phyloP scores from a whole-genome alignment of 1,139 yeast genomes.

The Yamadazyma sp. region DNA sequence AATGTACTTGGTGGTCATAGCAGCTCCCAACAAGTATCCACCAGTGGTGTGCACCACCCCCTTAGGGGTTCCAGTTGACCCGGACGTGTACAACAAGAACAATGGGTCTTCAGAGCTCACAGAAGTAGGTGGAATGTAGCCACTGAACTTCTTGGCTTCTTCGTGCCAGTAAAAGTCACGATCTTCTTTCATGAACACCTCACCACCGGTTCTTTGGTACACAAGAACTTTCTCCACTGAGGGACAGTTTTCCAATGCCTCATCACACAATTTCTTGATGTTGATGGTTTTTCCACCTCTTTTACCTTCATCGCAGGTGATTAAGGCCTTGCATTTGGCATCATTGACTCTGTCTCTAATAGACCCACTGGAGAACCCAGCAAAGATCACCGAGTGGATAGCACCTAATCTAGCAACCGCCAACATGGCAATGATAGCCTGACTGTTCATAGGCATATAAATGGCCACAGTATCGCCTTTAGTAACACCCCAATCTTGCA shows the following conservation, averaged over 20 bases:
- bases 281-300: conserved; percentile 84
- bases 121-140: conserved; percentile 61
- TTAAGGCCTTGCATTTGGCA: conserved; percentile 70
- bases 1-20: conserved; percentile 67
- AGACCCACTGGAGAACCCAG: conserved; percentile 78
- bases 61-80: conserved; percentile 70
- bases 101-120: conserved; percentile 62
- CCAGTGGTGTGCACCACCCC: conserved; percentile 77
- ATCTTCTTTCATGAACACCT: conserved; percentile 58
- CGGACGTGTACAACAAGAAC: conserved; percentile 65
- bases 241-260: conserved; percentile 71
- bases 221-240: conserved; percentile 68
- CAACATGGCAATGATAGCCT: conserved; percentile 68
- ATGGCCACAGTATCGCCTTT: conserved; percentile 88
- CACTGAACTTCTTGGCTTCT: conserved; percentile 65
- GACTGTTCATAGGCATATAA: conserved; percentile 85
- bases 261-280: conserved; percentile 81
- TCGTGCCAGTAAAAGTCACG: conserved; percentile 86
- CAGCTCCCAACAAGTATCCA: conserved; percentile 73
- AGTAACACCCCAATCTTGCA: conserved; percentile 80
- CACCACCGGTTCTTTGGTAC: conserved; percentile 70
- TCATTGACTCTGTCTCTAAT: conserved; percentile 74
- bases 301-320: conserved; percentile 78
- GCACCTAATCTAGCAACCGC: conserved; percentile 82
- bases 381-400: conserved; percentile 79